Evolutionary conservation across 352 stramenopile species (phyloP), one percentile per base, ranked within the genome.

Genomic region (Phytophthora quininea): DNA sequence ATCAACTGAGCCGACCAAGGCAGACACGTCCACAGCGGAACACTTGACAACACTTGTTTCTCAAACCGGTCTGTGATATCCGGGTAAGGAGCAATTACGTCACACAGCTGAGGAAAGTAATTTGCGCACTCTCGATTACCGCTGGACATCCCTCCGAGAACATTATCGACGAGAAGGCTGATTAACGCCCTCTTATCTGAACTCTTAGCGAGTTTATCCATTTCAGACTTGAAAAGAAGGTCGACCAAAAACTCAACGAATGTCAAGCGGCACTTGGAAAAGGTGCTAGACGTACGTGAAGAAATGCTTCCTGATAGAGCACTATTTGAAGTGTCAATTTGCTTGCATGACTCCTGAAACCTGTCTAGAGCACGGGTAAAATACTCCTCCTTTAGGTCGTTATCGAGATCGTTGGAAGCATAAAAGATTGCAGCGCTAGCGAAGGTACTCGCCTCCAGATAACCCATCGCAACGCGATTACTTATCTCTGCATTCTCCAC

Each of bases 21-120:
- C 35, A 95, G 62, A 11, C 84, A 93, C 2, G 87, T 95, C 87
- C 87, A 95, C n/a, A 89, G 73, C 3, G 87, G 87, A 11, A 93
- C 69, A 3, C 79, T 68, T 4, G 60, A 63, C 12, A 91, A 47
- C 33, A 91, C 51, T 12, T 64, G 71, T 30, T 77, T 57, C 37
- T 90, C 71, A 52, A 92, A 86, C 0, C 75, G 55, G 1, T 50
- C 19, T 12, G 88, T 74, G 55, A 93, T 62, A 8, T 74, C 76
- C 4, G 75, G 73, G 45, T 80, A 92, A 27, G 76, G 67, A 19
- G 78, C 66, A 38, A 93, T 70, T 6, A 91, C 42, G 55, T 91
- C 87, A 47, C 81, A 90, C 7, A 92, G 64, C 35, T 91, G 82
- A 2, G 87, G 85, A 8, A 95, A 89, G 51, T 93, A 95, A 42